Percentiles rank a stretch among this genome's conserved stretches.
Evolutionary conservation across 768 basidiomycete genomes (phyloP).

Genomic region (Naematelia encephala): DNA sequence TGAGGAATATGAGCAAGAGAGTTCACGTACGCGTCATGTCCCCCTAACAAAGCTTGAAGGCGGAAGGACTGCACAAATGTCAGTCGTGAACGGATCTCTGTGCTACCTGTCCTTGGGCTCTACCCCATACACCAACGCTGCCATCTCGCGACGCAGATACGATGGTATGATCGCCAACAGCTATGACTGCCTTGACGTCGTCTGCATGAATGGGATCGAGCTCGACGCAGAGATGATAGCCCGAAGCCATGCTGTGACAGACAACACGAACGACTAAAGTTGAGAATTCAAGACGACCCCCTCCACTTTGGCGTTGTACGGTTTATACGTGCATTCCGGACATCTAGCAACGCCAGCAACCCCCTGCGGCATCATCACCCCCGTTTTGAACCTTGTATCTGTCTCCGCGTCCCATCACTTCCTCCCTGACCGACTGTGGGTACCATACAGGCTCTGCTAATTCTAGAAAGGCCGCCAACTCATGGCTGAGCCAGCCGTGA

Average conservation of each 20-base stretch:
- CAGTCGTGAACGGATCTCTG: background rate
- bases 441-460: too few species aligned
- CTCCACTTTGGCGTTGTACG: too few species aligned
- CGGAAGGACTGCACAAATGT: slow-evolving; percentile 17
- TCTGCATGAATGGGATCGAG: slow-evolving; percentile 22
- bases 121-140: slow-evolving; percentile 33
- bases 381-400: too few species aligned
- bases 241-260: background rate
- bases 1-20: slow-evolving; percentile 37
- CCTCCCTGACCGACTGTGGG: too few species aligned
- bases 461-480: too few species aligned
- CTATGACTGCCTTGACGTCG: slow-evolving; percentile 41
- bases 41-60: slow-evolving; percentile 23
- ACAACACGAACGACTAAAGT: too few species aligned
- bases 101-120: background rate
- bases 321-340: too few species aligned
- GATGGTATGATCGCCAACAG: slow-evolving; percentile 18
- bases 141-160: slow-evolving; percentile 34
- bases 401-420: too few species aligned
- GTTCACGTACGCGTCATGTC: slow-evolving; percentile 44
- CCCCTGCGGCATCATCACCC: too few species aligned
- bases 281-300: too few species aligned
- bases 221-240: slow-evolving; percentile 15
- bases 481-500: too few species aligned
- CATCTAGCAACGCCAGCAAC: too few species aligned